A percentile compares a stretch with the other conserved stretches of the same genome.
phyloP scores from a whole-genome alignment of 2,329 filamentous ascomycete genomes.

The Aschersonia sp. region DNA sequence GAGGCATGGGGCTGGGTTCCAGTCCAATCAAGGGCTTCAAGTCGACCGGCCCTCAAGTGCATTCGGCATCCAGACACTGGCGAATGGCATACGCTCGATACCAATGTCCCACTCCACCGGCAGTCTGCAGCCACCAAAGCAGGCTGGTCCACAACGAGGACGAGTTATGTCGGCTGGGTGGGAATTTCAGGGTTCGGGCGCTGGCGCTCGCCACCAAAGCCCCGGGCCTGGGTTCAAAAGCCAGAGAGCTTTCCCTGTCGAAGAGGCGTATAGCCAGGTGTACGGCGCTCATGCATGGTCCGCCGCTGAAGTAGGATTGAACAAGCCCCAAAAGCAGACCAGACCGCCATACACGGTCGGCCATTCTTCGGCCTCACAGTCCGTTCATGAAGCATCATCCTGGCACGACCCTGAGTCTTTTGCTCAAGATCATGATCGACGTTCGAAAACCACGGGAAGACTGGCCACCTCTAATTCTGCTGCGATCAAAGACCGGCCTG shows the following conservation, averaged over 20 bases:
- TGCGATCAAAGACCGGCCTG: slow-evolving; percentile 4
- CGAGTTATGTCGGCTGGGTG: slow-evolving; percentile 29
- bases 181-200: slow-evolving; percentile 23
- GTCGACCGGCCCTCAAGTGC: slow-evolving; percentile 35
- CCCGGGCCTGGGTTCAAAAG: slow-evolving; percentile 14
- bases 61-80: slow-evolving; percentile 38
- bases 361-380: slow-evolving; percentile 11
- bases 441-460: slow-evolving; percentile 16
- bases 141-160: slow-evolving; percentile 17
- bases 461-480: slow-evolving; percentile 1
- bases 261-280: slow-evolving; percentile 10
- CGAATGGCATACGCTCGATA: slow-evolving; percentile 18
- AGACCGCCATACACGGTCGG: slow-evolving; percentile 3
- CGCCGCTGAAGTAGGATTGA: slow-evolving; percentile 16
- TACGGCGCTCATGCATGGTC: slow-evolving; percentile 12
- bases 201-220: slow-evolving; percentile 25
- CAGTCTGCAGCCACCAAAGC: slow-evolving; percentile 27
- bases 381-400: slow-evolving; percentile 7
- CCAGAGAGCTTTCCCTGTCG: slow-evolving; percentile 7
- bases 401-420: background rate
- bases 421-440: slow-evolving; percentile 12
- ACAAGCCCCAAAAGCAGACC: slow-evolving; percentile 14
- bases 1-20: slow-evolving; percentile 31
- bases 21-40: slow-evolving; percentile 30
- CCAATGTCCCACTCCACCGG: slow-evolving; percentile 29